A percentile compares a stretch with the other conserved stretches of the same genome.
Evolutionary conservation across 345 rosid species (phyloP).

Genomic region (Kandelia obovata): DNA sequence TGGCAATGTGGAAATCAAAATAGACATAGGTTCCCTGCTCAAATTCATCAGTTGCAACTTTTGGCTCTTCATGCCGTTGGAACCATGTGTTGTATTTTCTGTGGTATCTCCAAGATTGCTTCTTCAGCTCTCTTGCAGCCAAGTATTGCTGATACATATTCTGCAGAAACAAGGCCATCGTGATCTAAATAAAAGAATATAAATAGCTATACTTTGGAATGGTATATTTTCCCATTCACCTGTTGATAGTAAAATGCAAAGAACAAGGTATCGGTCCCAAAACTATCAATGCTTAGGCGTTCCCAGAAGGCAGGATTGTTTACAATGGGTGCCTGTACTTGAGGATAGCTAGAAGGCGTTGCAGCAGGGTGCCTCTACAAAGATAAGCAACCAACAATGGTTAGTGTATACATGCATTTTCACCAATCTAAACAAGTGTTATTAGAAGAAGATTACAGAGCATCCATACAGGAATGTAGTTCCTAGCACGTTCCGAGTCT

Average conservation of each 20-base stretch:
- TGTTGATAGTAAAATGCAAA: conserved; percentile 94
- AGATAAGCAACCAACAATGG: conserved; percentile 6
- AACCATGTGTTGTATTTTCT: conserved; percentile 96
- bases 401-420: not conserved
- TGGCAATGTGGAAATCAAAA: conserved; percentile 86
- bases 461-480: conserved; percentile 64
- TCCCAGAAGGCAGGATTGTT: conserved; percentile 87
- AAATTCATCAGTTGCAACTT: conserved; percentile 85
- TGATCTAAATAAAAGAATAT: not conserved
- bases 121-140: conserved; percentile 96
- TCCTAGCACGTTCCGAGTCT: conserved; percentile 91
- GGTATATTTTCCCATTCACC: conserved; percentile 39
- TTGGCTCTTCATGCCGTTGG: conserved; percentile 95
- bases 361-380: conserved; percentile 78
- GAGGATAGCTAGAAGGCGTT: conserved; percentile 85
- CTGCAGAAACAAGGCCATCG: conserved; percentile 35
- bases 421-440: not conserved
- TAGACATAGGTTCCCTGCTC: conserved; percentile 97
- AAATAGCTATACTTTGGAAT: conserved; percentile 1
- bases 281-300: conserved; percentile 55
- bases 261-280: conserved; percentile 79
- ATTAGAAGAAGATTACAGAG: conserved; percentile 11
- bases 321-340: conserved; percentile 83
- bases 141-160: conserved; percentile 88
- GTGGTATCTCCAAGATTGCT: conserved; percentile 98